Evolutionary conservation across 306 rosid genomes (phyloP).

Genomic region (Oxytropis ochrocephala): DNA sequence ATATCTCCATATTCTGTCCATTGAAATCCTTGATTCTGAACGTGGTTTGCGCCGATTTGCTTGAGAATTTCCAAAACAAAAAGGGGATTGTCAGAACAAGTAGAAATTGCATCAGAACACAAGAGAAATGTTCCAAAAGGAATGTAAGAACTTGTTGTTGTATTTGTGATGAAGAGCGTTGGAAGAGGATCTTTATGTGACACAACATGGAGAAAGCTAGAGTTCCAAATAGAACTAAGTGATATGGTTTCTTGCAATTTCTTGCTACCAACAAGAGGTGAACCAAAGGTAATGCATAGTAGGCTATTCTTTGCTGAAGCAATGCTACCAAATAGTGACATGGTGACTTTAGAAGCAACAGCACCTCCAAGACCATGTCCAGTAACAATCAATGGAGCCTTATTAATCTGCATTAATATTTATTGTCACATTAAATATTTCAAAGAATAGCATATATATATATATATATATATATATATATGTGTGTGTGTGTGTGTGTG

Average conservation of each 20-base stretch:
- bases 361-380: slow-evolving; percentile 59
- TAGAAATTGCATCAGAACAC: slow-evolving; percentile 32
- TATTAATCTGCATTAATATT: slow-evolving; percentile 15
- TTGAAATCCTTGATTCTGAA: not conserved
- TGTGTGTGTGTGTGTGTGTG: too few relatives aligned
- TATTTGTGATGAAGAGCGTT: not conserved
- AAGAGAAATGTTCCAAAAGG: slow-evolving; percentile 64
- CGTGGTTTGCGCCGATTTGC: not conserved
- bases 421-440: too few relatives aligned
- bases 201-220: slow-evolving; percentile 56
- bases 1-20: slow-evolving; percentile 23
- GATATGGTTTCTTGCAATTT: slow-evolving; percentile 32
- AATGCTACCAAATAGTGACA: slow-evolving; percentile 40
- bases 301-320: slow-evolving; percentile 35
- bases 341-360: slow-evolving; percentile 58
- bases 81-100: slow-evolving; percentile 43
- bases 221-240: slow-evolving; percentile 41
- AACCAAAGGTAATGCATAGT: slow-evolving; percentile 67
- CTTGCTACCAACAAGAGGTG: slow-evolving; percentile 51
- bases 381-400: slow-evolving; percentile 32
- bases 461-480: too few relatives aligned
- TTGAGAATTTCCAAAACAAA: slow-evolving; percentile 18
- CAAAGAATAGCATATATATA: too few relatives aligned
- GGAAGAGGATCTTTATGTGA: slow-evolving; percentile 45
- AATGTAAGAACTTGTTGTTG: not conserved